Base-by-base conservation (phyloP, 805 yeast species). In the Saturnispora gosingensis region DNA sequence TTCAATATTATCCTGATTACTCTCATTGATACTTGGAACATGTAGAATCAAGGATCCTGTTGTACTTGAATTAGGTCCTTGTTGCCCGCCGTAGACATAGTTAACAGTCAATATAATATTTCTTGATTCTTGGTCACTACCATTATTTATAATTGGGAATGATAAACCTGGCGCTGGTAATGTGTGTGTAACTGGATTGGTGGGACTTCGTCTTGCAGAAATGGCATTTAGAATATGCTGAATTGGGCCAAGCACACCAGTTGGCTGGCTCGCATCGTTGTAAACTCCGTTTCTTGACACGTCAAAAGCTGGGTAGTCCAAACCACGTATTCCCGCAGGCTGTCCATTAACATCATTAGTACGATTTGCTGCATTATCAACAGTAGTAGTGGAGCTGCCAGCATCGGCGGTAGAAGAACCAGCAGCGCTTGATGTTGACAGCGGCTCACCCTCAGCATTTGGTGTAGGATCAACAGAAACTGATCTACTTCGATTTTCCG, bases 31-130 rank as follows among this genome's bases (percentile, higher is more conserved):
- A 58, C 82, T 81, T n/a, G 89, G 87, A 30, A 84, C 78, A 40
- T 82, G 78, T 58, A 84, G 67, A 34, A 82, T 74, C 35, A 84
- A 68, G 1, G 85, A 76, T 0, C 88, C 88, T 0, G 80, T 68
- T 13, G 52, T 52, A 7, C 51, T 46, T 15, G 46, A 47, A 36
- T 49, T 47, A 5, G 49, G 36, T 5, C 54, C 43, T 53, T 60
- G 64, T 28, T 49, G 52, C 9, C 67, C 64, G 2, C 56, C 58
- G 50, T 65, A 62, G 6, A 68, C 63, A 56, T 72, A 72, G 51
- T 69, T 71, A 2, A 72, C 74, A 2, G 75, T 70, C 13, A 72
- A 59, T 7, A 68, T 61, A 56, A 71, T 71, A 56, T 70, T 71
- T 52, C 74, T 58, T 1, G 68, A 62, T 53, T 62, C 68, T 6